Evolutionary conservation across 495 filamentous ascomycete species (phyloP).

Genomic region (Tirmania nivea): DNA sequence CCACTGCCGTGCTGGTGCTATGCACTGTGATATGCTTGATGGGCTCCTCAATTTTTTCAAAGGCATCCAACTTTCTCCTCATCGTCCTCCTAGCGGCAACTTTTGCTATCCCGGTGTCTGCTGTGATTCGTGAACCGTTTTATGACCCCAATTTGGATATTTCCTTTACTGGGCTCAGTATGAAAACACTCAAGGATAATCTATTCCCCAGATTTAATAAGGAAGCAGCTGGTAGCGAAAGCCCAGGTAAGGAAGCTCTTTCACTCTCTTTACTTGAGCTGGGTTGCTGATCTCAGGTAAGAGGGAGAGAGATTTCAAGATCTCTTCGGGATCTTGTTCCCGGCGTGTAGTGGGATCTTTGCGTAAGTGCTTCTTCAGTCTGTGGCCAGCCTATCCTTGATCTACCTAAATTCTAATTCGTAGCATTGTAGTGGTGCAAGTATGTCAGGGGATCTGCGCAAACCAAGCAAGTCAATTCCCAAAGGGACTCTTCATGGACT

Average conservation of each 20-base stretch:
- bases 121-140: constrained; percentile 45
- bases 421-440: constrained; percentile 44
- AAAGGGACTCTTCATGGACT: constrained; percentile 60
- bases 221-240: constrained; percentile 43
- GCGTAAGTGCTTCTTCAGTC: constrained; percentile 25
- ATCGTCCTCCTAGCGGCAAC: constrained; percentile 51
- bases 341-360: constrained; percentile 34
- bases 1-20: constrained; percentile 44
- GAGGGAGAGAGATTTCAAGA: constrained; percentile 51
- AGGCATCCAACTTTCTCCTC: constrained; percentile 60
- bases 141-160: constrained; percentile 36
- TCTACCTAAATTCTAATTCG: background rate
- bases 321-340: constrained; percentile 52
- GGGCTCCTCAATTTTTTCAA: constrained; percentile 59
- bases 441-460: constrained; percentile 71
- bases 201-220: constrained; percentile 45
- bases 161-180: constrained; percentile 53
- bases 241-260: constrained; percentile 24
- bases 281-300: background rate
- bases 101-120: constrained; percentile 61
- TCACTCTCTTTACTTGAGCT: background rate
- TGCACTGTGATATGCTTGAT: constrained; percentile 63
- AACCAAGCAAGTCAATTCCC: constrained; percentile 69
- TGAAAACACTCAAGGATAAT: constrained; percentile 47
- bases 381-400: background rate